Evolutionary conservation across 495 filamentous ascomycete species (phyloP), one percentile per base, ranked within the genome.

Genomic region (Penicilliopsis zonata): DNA sequence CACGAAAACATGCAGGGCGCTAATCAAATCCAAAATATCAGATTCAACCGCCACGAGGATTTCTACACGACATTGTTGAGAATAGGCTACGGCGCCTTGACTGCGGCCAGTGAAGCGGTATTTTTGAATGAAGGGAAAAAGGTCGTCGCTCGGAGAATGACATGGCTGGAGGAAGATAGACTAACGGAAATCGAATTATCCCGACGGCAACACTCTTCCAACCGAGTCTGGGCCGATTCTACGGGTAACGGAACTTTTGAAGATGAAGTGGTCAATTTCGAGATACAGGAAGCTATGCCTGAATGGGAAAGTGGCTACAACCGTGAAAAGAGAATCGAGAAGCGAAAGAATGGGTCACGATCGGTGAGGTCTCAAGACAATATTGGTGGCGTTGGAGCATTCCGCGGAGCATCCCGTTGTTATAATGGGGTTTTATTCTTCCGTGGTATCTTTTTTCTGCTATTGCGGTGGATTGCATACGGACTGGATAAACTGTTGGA

Each of bases 1-100:
- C 83, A 85, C 43, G 70, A 76, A 18, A 96, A 95, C 40, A 80
- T 98, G 69, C 88, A 94, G 47, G 88, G 87, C 2, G 84, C 88
- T 36, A 72, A 82, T 1, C 85, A 87, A 13, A 65, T 96, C 7
- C 76, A 80, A 2, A 77, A 75, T 17, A 72, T 94, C 23, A 73
- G 75, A 5, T 67, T 98, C 27, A 80, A 76, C 12, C 74, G 78
- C 67, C 72, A 80, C 30, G 88, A 95, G 57, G 92, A 98, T 44
- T 95, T 96, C 53, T 98, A 95, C 49, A 93, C 83, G 0, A 78
- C 85, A 0, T 65, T 96, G 5, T 69, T 96, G 10, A 78, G 84
- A 30, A 67, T 82, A 19, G 90, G 90, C 0, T 96, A 94, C 42
- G 72, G 72, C 12, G 76, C 84, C 21, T 70, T 96, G 30, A 94